Evolutionary conservation across 1,139 yeast species (phyloP).

Genomic region (Wickerhamiella infanticola): DNA sequence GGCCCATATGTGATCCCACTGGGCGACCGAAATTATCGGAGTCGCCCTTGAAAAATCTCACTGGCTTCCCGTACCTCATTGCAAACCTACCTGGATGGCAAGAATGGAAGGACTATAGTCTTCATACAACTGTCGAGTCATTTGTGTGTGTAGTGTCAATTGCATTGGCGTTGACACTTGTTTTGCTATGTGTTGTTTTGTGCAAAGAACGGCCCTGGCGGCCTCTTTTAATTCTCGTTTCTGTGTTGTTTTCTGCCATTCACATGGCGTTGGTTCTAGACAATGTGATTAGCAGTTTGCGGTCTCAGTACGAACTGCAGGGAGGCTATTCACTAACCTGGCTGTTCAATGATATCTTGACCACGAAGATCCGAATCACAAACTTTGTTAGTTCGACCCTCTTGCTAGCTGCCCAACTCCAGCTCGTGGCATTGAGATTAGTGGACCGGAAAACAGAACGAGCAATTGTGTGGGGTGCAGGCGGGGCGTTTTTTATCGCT

Average conservation of each 20-base stretch:
- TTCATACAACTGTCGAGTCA: background rate
- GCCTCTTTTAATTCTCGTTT: background rate
- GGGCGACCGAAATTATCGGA: background rate
- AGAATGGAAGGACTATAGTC: background rate
- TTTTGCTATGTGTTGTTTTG: background rate
- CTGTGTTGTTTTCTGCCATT: background rate
- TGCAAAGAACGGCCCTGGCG: background rate
- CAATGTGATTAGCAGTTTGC: background rate
- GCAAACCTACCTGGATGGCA: background rate
- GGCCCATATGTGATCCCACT: background rate
- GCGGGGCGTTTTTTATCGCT: background rate
- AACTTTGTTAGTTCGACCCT: background rate
- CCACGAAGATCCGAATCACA: background rate
- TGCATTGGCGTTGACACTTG: background rate
- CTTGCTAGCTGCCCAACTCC: background rate
- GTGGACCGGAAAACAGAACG: constrained; percentile 1
- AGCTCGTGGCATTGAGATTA: background rate
- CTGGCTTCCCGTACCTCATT: background rate
- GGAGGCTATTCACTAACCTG: background rate
- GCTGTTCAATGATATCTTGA: background rate
- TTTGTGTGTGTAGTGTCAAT: background rate
- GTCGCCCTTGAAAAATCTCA: background rate
- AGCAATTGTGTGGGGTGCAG: background rate
- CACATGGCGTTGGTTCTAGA: background rate
- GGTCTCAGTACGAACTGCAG: background rate